Conservation (phyloP, 768 basidiomycete genomes). For the Trametopsis cervina region DNA sequence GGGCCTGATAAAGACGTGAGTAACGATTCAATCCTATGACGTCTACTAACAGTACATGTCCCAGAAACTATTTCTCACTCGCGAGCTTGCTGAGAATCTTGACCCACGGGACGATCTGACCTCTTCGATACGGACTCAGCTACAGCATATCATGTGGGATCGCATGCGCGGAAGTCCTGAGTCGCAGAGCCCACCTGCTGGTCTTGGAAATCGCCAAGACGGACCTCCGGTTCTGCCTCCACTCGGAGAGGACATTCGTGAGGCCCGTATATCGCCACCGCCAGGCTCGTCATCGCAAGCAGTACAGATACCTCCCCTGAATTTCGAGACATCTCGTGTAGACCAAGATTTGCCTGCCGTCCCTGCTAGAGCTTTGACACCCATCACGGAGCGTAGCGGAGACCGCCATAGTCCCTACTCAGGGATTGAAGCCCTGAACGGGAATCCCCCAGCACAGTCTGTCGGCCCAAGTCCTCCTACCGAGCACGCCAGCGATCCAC, state of each 20-base stretch:
- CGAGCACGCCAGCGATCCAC: not conserved
- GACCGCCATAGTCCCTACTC: slow-evolving; percentile 22
- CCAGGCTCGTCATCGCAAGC: slow-evolving; percentile 7
- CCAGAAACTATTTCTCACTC: slow-evolving; percentile 82
- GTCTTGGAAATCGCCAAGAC: not conserved
- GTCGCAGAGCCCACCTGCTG: slow-evolving; percentile 1
- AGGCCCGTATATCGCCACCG: not conserved
- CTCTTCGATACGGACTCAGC: slow-evolving; percentile 53
- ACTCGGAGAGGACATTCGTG: slow-evolving; percentile 3
- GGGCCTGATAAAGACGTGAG: slow-evolving; percentile 79
- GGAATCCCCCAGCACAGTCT: not conserved
- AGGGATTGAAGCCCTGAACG: slow-evolving; percentile 5
- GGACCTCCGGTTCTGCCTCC: slow-evolving; percentile 21
- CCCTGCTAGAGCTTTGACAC: slow-evolving; percentile 39
- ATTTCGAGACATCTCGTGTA: slow-evolving; percentile 30
- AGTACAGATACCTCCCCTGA: slow-evolving; percentile 57
- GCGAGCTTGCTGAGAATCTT: slow-evolving; percentile 71
- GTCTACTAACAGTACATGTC: not conserved
- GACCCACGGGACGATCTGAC: slow-evolving; percentile 78
- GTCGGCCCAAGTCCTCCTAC: not conserved
- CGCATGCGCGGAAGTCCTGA: slow-evolving; percentile 43
- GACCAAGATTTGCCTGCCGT: slow-evolving; percentile 5
- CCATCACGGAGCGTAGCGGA: slow-evolving; percentile 54
- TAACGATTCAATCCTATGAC: slow-evolving; percentile 8
- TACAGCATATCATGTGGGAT: slow-evolving; percentile 55